Conservation (phyloP, 129 eudicot genomes). For the Escallonia herrerae region DNA sequence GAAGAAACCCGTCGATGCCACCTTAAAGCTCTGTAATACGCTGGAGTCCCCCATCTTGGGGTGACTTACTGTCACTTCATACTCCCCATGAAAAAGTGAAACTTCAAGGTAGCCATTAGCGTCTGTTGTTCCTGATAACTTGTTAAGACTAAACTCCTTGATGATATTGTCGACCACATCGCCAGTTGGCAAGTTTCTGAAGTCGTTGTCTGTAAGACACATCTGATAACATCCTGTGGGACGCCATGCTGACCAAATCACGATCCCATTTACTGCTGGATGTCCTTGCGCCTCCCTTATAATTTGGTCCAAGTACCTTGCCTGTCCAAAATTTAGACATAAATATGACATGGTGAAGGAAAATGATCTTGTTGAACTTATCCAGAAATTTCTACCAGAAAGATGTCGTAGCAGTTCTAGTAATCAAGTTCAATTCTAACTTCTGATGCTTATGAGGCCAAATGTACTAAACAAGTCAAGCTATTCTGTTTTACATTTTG, state of each 20-base stretch:
- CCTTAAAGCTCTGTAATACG: neutral
- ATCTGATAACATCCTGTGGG: slow-evolving; percentile 38
- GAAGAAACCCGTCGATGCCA: slow-evolving; percentile 9
- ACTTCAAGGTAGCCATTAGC: slow-evolving; percentile 41
- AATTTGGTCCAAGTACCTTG: slow-evolving; percentile 30
- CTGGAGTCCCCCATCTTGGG: neutral
- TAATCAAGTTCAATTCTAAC: no score
- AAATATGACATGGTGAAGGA: no score
- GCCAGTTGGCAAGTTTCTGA: slow-evolving; percentile 50
- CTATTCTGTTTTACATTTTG: no score
- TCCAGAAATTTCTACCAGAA: no score
- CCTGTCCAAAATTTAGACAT: slow-evolving; percentile 21
- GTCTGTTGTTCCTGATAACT: slow-evolving; percentile 32
- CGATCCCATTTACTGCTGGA: slow-evolving; percentile 44
- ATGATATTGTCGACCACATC: slow-evolving; percentile 47
- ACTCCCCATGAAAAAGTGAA: slow-evolving; percentile 51
- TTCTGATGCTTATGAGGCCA: no score
- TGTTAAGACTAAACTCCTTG: neutral
- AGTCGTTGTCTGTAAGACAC: slow-evolving; percentile 60
- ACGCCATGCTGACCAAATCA: slow-evolving; percentile 58
- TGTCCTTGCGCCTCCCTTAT: slow-evolving; percentile 51
- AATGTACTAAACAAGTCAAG: no score
- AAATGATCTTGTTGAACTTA: no score
- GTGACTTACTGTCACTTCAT: slow-evolving; percentile 27
- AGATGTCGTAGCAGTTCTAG: no score